These are phyloP conservation scores for Claviceps fusiformis DNA, from an alignment of 2,329 filamentous ascomycete species.

Conservation along the genomic window DNA sequence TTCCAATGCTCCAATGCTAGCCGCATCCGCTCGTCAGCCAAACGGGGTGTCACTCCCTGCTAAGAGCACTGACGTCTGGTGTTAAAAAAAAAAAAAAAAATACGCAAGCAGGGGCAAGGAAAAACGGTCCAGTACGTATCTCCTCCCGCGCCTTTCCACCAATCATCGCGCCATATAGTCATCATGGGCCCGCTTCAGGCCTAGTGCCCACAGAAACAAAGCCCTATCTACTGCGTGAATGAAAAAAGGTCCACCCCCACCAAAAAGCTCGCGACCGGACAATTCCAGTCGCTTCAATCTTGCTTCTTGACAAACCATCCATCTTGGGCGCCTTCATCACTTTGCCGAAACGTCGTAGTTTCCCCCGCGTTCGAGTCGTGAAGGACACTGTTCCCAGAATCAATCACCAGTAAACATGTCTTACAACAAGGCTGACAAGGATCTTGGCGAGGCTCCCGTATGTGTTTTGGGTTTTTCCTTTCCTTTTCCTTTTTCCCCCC, in stretches of 20 bases:
- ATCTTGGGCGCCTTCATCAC: conserved; percentile 49
- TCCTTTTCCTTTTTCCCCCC: background rate
- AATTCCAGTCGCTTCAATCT: background rate
- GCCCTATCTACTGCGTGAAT: conserved; percentile 6
- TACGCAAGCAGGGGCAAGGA: background rate
- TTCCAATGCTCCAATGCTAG: background rate
- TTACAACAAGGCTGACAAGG: conserved; percentile 92
- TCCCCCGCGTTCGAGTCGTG: conserved; percentile 62
- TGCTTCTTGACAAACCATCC: background rate
- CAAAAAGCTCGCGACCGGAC: conserved; percentile 5
- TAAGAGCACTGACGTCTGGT: background rate
- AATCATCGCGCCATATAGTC: conserved; percentile 2
- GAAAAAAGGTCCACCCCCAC: conserved; percentile 5
- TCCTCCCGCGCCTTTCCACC: background rate
- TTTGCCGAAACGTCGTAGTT: conserved; percentile 52
- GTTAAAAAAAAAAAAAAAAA: background rate
- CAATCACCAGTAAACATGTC: conserved; percentile 52
- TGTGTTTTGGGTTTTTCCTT: conserved; percentile 19
- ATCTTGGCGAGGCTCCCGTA: conserved; percentile 77
- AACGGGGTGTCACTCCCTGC: background rate
- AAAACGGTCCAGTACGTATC: conserved; percentile 6
- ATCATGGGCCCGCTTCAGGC: background rate
- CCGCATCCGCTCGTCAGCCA: background rate
- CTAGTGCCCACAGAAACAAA: conserved; percentile 11
- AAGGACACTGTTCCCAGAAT: conserved; percentile 33